A percentile compares a stretch with the other conserved stretches of the same genome.
These are phyloP conservation scores for Fusarium transvaalense DNA, from an alignment of 2,329 filamentous ascomycete species.

Conservation along the genomic window DNA sequence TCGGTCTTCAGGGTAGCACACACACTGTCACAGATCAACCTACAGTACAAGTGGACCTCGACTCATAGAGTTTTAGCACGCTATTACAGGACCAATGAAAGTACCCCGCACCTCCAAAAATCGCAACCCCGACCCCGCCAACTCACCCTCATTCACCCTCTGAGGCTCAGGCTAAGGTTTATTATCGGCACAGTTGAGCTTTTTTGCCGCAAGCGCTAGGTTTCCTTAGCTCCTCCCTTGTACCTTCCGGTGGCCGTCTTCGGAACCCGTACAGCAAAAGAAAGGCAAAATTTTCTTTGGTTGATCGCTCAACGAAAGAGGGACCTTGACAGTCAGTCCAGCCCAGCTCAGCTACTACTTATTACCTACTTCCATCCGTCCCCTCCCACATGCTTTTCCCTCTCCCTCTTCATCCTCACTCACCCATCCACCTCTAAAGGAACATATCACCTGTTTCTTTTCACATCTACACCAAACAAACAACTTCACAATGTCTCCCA, in stretches of 20 bases:
- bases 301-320: constrained; percentile 12
- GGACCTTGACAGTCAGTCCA: constrained; percentile 22
- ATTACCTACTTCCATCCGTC: constrained; percentile 34
- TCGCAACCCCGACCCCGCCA: constrained; percentile 36
- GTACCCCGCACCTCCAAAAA: constrained; percentile 46
- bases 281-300: constrained; percentile 33
- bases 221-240: constrained; percentile 13
- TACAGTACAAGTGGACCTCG: background rate
- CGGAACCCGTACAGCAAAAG: constrained; percentile 36
- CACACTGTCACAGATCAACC: background rate
- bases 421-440: constrained; percentile 21
- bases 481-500: constrained; percentile 56
- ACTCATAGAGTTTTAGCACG: constrained; percentile 30
- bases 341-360: constrained; percentile 28
- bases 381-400: constrained; percentile 35
- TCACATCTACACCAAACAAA: constrained; percentile 28
- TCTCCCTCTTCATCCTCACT: constrained; percentile 26
- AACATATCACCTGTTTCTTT: constrained; percentile 22
- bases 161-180: constrained; percentile 27
- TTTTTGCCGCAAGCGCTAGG: constrained; percentile 36
- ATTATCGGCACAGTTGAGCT: constrained; percentile 29
- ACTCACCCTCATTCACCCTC: constrained; percentile 24
- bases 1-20: constrained; percentile 32
- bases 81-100: constrained; percentile 32
- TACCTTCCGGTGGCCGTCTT: constrained; percentile 32